Evolutionary conservation across 1,139 yeast species (phyloP).

Genomic region (Zygoascus sp.): DNA sequence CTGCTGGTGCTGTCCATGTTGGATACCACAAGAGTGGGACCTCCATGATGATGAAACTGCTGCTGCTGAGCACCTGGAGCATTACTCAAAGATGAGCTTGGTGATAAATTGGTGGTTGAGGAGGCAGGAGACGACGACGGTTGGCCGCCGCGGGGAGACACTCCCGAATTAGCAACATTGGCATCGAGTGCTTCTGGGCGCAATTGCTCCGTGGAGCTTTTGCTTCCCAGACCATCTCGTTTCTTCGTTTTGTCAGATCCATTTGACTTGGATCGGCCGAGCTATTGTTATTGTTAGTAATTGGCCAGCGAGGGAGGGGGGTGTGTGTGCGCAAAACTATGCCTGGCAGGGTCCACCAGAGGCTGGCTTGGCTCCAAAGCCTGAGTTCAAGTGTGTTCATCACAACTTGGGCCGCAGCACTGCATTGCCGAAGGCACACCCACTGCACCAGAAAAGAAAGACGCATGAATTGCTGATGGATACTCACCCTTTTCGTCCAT

Average conservation of each 20-base stretch:
- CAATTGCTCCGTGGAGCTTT: constrained; percentile 16
- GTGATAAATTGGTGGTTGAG: constrained; percentile 3
- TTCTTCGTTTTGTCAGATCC: constrained; percentile 22
- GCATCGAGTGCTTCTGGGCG: constrained; percentile 22
- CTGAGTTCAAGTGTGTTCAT: no score
- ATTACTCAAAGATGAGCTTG: constrained; percentile 3
- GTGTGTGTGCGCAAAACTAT: no score
- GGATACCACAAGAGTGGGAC: constrained; percentile 14
- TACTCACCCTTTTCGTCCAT: constrained; percentile 35
- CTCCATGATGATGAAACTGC: background rate
- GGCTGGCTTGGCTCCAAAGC: no score
- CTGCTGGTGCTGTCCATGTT: background rate
- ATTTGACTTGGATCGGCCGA: constrained; percentile 31
- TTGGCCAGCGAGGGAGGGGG: no score
- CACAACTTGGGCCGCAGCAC: no score
- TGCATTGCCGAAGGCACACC: background rate
- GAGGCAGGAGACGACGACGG: constrained; percentile 12
- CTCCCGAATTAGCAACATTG: constrained; percentile 13
- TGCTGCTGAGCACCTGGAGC: constrained; percentile 3
- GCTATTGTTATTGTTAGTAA: constrained; percentile 17
- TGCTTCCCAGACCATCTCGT: constrained; percentile 8
- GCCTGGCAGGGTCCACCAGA: no score
- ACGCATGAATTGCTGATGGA: background rate
- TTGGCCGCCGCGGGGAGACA: constrained; percentile 7
- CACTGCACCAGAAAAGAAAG: background rate